Conservation (phyloP, 202 grass and related monocot genomes). For the Hordeum pubiflorum region DNA sequence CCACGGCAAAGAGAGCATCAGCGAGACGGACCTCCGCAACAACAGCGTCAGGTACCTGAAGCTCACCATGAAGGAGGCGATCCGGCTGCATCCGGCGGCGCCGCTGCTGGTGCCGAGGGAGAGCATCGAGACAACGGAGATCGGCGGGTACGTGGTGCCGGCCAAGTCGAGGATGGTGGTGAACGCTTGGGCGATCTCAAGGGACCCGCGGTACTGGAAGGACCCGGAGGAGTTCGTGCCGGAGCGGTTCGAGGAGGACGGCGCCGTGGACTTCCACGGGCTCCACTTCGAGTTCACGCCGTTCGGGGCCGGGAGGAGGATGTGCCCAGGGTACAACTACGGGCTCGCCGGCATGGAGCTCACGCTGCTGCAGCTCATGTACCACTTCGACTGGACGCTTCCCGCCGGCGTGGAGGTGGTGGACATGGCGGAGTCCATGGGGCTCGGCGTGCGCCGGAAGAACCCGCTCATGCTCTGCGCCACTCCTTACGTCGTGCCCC, state of each 20-base stretch:
- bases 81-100: conserved; percentile 47
- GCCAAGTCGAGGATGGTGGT: conserved; percentile 27
- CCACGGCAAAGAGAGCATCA: conserved; percentile 12
- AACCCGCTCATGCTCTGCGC: conserved; percentile 27
- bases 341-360: conserved; percentile 34
- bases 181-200: conserved; percentile 42
- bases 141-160: conserved; percentile 43
- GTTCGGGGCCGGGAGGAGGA: conserved; percentile 45
- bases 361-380: conserved; percentile 39
- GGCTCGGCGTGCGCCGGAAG: conserved; percentile 36
- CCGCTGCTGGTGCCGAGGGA: conserved; percentile 39
- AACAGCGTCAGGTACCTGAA: conserved; percentile 32
- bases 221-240: conserved; percentile 35
- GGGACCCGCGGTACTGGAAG: conserved; percentile 44
- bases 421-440: conserved; percentile 39
- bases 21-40: conserved; percentile 24
- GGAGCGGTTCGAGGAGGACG: conserved; percentile 38
- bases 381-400: conserved; percentile 37
- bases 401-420: conserved; percentile 5
- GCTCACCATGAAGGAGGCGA: conserved; percentile 38
- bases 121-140: conserved; percentile 23
- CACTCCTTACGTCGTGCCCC: conserved; percentile 10
- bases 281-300: conserved; percentile 41
- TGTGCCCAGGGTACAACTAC: conserved; percentile 39
- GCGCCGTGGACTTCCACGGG: conserved; percentile 17